These are phyloP conservation scores for Yamadazyma akitaensis DNA, from an alignment of 805 yeast genomes.

Conservation along the genomic window DNA sequence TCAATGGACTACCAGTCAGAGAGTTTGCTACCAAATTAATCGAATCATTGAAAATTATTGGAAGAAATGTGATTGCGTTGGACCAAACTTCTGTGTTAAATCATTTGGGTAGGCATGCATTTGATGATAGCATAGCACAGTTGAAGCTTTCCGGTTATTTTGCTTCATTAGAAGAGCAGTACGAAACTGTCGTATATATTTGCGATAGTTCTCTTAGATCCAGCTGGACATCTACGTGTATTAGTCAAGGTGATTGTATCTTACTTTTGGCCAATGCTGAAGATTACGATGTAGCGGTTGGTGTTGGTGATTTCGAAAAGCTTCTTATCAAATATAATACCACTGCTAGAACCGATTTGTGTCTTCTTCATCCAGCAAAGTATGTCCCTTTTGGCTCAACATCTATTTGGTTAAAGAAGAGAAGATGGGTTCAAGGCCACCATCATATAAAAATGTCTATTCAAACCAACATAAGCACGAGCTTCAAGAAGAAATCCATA, in stretches of 20 bases:
- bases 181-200: slow-evolving; percentile 83
- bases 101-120: slow-evolving; percentile 88
- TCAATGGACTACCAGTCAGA: slow-evolving; percentile 76
- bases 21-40: slow-evolving; percentile 78
- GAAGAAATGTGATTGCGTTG: slow-evolving; percentile 70
- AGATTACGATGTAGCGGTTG: slow-evolving; percentile 52
- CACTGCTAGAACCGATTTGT: slow-evolving; percentile 82
- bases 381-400: slow-evolving; percentile 84
- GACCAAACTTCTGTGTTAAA: slow-evolving; percentile 77
- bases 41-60: slow-evolving; percentile 67
- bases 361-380: slow-evolving; percentile 79
- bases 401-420: slow-evolving; percentile 73
- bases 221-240: slow-evolving; percentile 88
- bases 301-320: slow-evolving; percentile 82
- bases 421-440: slow-evolving; percentile 91
- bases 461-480: slow-evolving; percentile 8
- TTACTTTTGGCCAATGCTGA: slow-evolving; percentile 81
- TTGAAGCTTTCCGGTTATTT: slow-evolving; percentile 85
- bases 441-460: slow-evolving; percentile 80
- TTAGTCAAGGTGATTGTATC: slow-evolving; percentile 94
- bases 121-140: slow-evolving; percentile 75
- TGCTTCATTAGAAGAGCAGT: slow-evolving; percentile 85
- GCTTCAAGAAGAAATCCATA: slow-evolving; percentile 15
- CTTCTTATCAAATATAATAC: slow-evolving; percentile 71
- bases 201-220: slow-evolving; percentile 83